Evolutionary conservation across 495 filamentous ascomycete genomes (phyloP).

Genomic region (Darksidea phi): DNA sequence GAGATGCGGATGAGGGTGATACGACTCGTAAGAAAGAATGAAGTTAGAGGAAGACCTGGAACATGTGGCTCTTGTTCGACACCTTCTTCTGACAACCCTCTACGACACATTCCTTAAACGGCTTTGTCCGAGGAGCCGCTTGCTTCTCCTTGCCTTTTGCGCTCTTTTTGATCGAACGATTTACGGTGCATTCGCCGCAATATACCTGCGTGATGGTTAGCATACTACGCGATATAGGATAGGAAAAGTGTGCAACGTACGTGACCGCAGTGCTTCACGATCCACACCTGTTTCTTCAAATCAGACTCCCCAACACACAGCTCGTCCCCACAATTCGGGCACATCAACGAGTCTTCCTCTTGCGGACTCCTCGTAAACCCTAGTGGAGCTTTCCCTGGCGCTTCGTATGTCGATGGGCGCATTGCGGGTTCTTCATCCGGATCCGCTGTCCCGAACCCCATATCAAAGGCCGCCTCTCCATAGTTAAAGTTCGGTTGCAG

Average conservation of each 20-base stretch:
- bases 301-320: slow-evolving; percentile 59
- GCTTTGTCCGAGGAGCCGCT: slow-evolving; percentile 1
- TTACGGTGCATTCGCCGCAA: slow-evolving; percentile 64
- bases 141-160: slow-evolving; percentile 37
- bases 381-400: slow-evolving; percentile 55
- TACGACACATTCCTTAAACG: slow-evolving; percentile 43
- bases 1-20: not conserved
- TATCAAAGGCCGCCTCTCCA: slow-evolving; percentile 32
- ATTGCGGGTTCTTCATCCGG: slow-evolving; percentile 7
- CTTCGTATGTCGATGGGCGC: slow-evolving; percentile 50
- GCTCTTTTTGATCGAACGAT: slow-evolving; percentile 42
- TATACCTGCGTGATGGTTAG: slow-evolving; percentile 56
- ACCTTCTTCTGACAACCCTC: slow-evolving; percentile 40
- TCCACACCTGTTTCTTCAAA: slow-evolving; percentile 67
- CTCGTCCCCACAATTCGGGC: slow-evolving; percentile 70
- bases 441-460: slow-evolving; percentile 11
- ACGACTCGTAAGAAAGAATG: not conserved
- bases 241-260: slow-evolving; percentile 48
- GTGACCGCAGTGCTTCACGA: slow-evolving; percentile 72
- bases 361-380: slow-evolving; percentile 65
- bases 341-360: slow-evolving; percentile 65
- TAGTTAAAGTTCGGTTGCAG: slow-evolving; percentile 26
- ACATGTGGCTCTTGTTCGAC: slow-evolving; percentile 31
- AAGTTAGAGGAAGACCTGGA: slow-evolving; percentile 42
- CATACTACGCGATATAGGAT: not conserved